Evolutionary conservation across 352 stramenopile species (phyloP), one percentile per base, ranked within the genome.

Genomic region (Pythium rishiriense): DNA sequence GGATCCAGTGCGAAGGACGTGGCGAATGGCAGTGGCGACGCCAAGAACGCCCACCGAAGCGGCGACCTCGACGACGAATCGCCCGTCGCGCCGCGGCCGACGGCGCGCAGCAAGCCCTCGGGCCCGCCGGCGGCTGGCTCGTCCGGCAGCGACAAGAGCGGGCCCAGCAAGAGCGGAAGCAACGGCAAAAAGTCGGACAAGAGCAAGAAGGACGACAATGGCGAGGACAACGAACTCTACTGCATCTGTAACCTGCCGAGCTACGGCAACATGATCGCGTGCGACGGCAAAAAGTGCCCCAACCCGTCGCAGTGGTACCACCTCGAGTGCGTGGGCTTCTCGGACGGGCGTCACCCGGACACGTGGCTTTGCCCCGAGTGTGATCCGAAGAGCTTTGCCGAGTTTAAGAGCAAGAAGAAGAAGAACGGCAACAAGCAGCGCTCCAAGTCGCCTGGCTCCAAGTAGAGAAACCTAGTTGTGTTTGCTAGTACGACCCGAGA

Each of bases 251-350:
- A 93, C 69, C 68, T 89, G 35, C 85, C 83, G 12, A 93, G 85
- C 70, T 95, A 93, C 70, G 87, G 87, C 62, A 91, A 92, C 68
- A 95, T 95, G 87, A 95, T 95, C 58, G 87, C 87, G 22, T 95
- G 87, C 64, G 87, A 95, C 67, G 83, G 83, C 70, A 92, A 95
- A 58, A 90, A 91, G 58, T 95, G 87, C 47, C 85, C 82, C 17
- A 94, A 93, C 67, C 85, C 85, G 68, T 91, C 82, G 64, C 83
- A 95, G 68, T 95, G 87, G 87, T 95, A 95, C 72, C 87, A 95
- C 62, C 69, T 93, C 50, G 83, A 93, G 72, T 95, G 87, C 64
- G 85, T 95, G 15, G 87, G 85, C 21, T 82, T 95, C 43, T 85
- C 81, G 22, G 83, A 93, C 48, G 84, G 86, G 3, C 81, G 83